These are phyloP conservation scores for Elaeis guineensis DNA, from an alignment of 176 grass and related monocot genomes.

Conservation along the genomic window DNA sequence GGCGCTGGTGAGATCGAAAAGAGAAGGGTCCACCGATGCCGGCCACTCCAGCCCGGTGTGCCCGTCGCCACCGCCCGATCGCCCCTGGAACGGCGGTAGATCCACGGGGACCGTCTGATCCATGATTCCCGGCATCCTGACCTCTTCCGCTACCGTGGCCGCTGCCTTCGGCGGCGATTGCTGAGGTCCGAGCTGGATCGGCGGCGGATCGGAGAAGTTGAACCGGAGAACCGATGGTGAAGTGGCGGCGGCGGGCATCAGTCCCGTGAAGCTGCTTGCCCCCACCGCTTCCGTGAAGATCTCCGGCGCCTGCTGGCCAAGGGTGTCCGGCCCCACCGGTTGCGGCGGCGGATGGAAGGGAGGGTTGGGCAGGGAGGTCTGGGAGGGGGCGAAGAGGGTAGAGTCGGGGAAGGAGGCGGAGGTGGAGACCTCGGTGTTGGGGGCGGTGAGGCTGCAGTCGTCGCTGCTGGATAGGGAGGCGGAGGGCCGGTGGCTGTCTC, in stretches of 20 bases:
- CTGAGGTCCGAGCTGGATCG: background rate
- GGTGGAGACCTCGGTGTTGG: background rate
- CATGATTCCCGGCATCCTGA: background rate
- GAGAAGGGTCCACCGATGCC: background rate
- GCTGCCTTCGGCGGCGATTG: background rate
- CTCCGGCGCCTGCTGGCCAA: background rate
- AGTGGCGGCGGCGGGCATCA: background rate
- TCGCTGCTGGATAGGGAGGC: slow-evolving; percentile 7
- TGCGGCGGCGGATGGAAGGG: background rate
- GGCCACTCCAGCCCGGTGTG: slow-evolving; percentile 17
- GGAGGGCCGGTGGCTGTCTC: background rate
- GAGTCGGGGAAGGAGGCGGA: background rate
- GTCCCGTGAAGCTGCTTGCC: background rate
- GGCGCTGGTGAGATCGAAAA: background rate
- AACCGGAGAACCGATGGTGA: slow-evolving; percentile 1
- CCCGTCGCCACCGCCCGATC: background rate
- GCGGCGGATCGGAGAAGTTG: slow-evolving; percentile 11
- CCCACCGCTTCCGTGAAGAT: background rate
- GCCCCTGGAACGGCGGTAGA: background rate
- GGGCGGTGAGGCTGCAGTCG: slow-evolving; percentile 2
- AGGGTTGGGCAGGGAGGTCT: background rate
- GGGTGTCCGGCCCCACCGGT: background rate
- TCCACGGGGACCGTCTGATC: slow-evolving; percentile 5
- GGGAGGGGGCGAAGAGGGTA: background rate
- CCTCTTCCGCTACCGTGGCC: background rate